phyloP scores from a whole-genome alignment of 164 flowering plant genomes.

The Tetracentron sinense region DNA sequence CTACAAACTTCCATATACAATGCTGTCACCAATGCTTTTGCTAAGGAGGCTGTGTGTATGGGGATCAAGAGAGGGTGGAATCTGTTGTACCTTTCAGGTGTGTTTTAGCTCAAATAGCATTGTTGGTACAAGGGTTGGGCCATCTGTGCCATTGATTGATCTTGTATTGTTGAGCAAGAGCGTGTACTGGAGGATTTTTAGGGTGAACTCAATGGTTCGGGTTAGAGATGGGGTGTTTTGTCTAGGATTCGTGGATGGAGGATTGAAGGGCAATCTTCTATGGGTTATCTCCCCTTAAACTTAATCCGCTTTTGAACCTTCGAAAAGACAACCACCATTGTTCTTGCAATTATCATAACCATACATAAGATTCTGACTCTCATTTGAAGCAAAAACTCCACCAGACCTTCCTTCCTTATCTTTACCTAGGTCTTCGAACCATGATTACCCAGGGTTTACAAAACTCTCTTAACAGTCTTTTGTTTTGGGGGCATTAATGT shows the following conservation, averaged over 20 bases:
- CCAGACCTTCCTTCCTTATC: no score
- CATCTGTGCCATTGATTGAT: constrained; percentile 4
- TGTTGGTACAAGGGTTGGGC: not conserved
- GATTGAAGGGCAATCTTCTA: no score
- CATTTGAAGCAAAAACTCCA: no score
- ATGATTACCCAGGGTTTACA: no score
- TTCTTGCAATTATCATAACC: no score
- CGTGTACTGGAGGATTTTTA: constrained; percentile 8
- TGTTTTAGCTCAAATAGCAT: constrained; percentile 7
- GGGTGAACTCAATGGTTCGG: constrained; percentile 17
- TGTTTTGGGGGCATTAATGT: no score
- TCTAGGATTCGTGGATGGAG: constrained; percentile 17
- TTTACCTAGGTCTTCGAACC: no score
- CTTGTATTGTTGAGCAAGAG: constrained; percentile 8
- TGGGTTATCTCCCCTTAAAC: no score
- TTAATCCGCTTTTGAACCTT: no score
- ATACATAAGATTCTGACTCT: no score
- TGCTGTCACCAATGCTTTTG: constrained; percentile 2
- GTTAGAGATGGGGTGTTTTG: constrained; percentile 8
- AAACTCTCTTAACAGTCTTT: no score
- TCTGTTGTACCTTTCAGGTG: constrained; percentile 10
- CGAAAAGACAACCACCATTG: no score
- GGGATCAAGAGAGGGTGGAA: constrained; percentile 5
- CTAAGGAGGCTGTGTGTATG: not conserved
- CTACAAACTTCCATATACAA: constrained; percentile 15